Conservation (phyloP, 768 basidiomycete genomes). For the Terana coerulea region DNA sequence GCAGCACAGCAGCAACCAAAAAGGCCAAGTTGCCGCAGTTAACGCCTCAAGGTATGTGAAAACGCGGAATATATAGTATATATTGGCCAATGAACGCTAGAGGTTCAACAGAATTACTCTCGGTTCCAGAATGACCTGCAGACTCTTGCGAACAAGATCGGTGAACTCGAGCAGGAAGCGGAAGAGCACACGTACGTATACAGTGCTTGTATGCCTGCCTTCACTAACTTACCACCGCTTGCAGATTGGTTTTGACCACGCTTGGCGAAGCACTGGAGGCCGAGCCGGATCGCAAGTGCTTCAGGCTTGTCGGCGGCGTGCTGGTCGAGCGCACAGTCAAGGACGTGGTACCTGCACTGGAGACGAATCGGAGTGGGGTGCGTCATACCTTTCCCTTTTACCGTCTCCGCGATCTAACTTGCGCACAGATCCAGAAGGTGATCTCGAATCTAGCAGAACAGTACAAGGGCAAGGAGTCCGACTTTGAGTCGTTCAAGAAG, state of each 20-base stretch:
- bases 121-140: conserved; percentile 87
- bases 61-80: neutral
- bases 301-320: conserved; percentile 92
- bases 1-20: conserved; percentile 36
- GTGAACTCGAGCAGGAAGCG: conserved; percentile 92
- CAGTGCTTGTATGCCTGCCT: neutral
- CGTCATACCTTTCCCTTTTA: conserved; percentile 22
- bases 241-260: conserved; percentile 84
- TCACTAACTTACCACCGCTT: neutral
- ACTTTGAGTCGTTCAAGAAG: conserved; percentile 74
- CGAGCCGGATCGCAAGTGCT: conserved; percentile 92
- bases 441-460: conserved; percentile 75
- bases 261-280: conserved; percentile 76
- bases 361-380: conserved; percentile 88
- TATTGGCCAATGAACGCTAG: conserved; percentile 38
- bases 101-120: conserved; percentile 79
- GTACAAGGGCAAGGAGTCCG: conserved; percentile 85
- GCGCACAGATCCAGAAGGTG: conserved; percentile 75
- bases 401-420: too few species aligned
- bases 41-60: conserved; percentile 69
- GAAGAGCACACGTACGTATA: conserved; percentile 86
- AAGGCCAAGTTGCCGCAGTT: conserved; percentile 59
- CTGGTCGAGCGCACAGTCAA: conserved; percentile 94
- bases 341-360: conserved; percentile 87
- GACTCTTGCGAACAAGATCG: conserved; percentile 89